Percentiles rank a stretch among this genome's conserved stretches.
Conservation (phyloP, 192 early-diverging fungal genomes). For the Coemansia pectinata region DNA sequence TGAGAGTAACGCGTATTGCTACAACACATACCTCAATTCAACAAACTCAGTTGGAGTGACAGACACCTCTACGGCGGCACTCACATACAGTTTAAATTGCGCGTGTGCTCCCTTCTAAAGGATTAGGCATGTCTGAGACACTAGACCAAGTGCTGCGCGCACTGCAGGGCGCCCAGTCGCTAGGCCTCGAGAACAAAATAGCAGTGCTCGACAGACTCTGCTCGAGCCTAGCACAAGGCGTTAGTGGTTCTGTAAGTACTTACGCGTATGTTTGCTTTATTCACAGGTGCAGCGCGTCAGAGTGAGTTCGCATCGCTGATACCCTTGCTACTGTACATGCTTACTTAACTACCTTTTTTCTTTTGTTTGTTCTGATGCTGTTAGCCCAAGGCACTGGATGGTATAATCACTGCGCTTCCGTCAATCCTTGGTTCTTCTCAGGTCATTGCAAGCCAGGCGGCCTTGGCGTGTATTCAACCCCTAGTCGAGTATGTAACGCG, state of each 20-base stretch:
- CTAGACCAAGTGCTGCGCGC: conserved; percentile 38
- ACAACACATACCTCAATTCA: neutral
- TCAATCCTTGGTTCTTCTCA: conserved; percentile 47
- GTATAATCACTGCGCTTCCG: conserved; percentile 35
- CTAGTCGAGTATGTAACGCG: conserved; percentile 26
- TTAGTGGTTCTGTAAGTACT: conserved; percentile 36
- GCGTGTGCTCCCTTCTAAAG: neutral
- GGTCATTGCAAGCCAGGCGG: conserved; percentile 52
- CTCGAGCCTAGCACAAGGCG: conserved; percentile 19
- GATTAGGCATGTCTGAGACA: conserved; percentile 31
- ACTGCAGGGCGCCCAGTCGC: conserved; percentile 33
- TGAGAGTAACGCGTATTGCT: neutral
- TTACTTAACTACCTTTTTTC: neutral
- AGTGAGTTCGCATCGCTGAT: neutral
- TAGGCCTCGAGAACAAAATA: conserved; percentile 31
- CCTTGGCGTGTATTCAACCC: conserved; percentile 37
- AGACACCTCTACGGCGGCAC: no score
- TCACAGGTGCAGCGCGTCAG: neutral
- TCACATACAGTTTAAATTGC: neutral
- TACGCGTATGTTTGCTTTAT: neutral
- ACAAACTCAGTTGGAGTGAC: neutral
- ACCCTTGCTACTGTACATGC: neutral
- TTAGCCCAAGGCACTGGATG: conserved; percentile 49
- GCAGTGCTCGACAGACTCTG: conserved; percentile 28
- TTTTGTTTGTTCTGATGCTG: neutral